These are phyloP conservation scores for Peronospora farinosa DNA, from an alignment of 352 stramenopile genomes.

Conservation along the genomic window DNA sequence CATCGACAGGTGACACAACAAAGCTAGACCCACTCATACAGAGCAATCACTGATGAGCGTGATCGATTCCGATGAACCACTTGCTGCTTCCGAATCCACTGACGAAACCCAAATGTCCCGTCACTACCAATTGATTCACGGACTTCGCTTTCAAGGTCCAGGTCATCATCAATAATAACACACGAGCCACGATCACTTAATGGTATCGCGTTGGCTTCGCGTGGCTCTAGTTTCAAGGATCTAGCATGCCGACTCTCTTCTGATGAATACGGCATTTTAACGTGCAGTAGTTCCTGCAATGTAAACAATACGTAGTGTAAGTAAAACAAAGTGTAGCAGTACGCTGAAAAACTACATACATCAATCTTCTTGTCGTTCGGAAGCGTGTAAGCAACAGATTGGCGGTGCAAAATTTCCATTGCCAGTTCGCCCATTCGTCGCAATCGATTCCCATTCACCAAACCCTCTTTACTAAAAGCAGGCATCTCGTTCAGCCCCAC, in stretches of 20 bases:
- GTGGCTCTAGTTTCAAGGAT: constrained; percentile 66
- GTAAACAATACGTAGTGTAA: constrained; percentile 1
- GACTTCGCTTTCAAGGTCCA: constrained; percentile 77
- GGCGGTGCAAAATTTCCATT: constrained; percentile 72
- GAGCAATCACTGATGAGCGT: constrained; percentile 39
- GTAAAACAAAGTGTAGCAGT: not conserved
- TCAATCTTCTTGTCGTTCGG: constrained; percentile 49
- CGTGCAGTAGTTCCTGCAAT: constrained; percentile 57
- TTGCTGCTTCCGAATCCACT: constrained; percentile 82
- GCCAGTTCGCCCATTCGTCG: constrained; percentile 65
- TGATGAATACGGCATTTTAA: constrained; percentile 55
- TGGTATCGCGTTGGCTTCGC: constrained; percentile 57
- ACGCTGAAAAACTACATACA: constrained; percentile 30
- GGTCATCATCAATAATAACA: constrained; percentile 46
- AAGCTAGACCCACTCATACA: constrained; percentile 71
- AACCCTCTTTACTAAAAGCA: constrained; percentile 52
- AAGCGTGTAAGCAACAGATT: constrained; percentile 64
- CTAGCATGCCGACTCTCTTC: constrained; percentile 75
- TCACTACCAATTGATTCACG: constrained; percentile 68
- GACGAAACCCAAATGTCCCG: constrained; percentile 69
- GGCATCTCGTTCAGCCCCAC: constrained; percentile 78
- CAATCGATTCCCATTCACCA: constrained; percentile 70
- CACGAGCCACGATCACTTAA: constrained; percentile 51
- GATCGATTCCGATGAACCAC: constrained; percentile 74
- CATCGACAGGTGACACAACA: not conserved